These are phyloP conservation scores for Pseudogymnoascus destructans DNA, from an alignment of 2,329 filamentous ascomycete species.

Conservation along the genomic window DNA sequence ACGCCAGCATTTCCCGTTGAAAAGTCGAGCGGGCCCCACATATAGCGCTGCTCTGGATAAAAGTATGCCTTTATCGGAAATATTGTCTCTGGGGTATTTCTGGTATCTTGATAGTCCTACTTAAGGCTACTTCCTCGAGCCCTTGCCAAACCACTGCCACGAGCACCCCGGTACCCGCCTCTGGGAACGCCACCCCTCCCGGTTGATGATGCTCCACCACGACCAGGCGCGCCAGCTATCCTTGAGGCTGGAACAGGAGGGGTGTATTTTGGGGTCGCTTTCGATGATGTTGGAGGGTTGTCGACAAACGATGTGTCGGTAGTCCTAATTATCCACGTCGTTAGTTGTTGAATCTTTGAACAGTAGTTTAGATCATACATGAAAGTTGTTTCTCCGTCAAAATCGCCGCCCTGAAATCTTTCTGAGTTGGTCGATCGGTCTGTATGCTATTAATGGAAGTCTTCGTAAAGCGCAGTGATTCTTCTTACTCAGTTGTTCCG, in stretches of 20 bases:
- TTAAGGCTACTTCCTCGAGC: constrained; percentile 23
- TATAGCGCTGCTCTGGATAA: neutral
- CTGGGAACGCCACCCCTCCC: constrained; percentile 16
- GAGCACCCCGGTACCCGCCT: constrained; percentile 1
- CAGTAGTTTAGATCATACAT: constrained; percentile 40
- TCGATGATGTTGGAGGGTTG: constrained; percentile 52
- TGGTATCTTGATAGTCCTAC: neutral
- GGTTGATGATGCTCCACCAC: constrained; percentile 19
- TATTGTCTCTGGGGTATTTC: constrained; percentile 6
- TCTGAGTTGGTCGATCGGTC: constrained; percentile 27
- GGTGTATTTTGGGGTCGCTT: constrained; percentile 32
- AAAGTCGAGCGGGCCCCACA: neutral
- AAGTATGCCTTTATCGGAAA: neutral
- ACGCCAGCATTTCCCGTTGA: neutral
- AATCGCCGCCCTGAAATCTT: constrained; percentile 27
- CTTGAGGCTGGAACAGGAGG: constrained; percentile 24
- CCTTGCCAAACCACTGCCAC: constrained; percentile 15
- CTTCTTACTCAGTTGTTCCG: constrained; percentile 35
- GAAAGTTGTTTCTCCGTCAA: constrained; percentile 67
- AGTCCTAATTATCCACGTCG: constrained; percentile 42
- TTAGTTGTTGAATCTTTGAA: constrained; percentile 2
- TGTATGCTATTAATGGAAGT: constrained; percentile 12
- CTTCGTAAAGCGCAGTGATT: neutral
- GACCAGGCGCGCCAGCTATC: constrained; percentile 17
- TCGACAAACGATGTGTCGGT: constrained; percentile 87